Evolutionary conservation across 2,329 filamentous ascomycete species (phyloP).

Genomic region (Xylaria sp.): DNA sequence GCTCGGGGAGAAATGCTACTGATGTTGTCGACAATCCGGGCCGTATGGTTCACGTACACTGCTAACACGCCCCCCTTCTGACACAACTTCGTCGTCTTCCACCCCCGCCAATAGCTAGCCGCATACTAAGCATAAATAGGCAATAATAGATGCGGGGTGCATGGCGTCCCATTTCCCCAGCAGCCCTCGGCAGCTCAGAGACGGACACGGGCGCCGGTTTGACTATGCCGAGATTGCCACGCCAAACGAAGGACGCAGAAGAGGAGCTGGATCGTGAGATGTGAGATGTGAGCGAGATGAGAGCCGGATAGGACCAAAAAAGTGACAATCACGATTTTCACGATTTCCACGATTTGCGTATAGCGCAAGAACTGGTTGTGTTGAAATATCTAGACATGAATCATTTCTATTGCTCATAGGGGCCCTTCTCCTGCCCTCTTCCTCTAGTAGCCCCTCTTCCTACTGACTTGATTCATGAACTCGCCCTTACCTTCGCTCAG

Average conservation of each 20-base stretch:
- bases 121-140: too few relatives aligned
- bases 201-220: too few relatives aligned
- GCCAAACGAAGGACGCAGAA: neutral
- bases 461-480: conserved; percentile 41
- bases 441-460: conserved; percentile 39
- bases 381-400: neutral
- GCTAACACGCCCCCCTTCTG: too few relatives aligned
- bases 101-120: too few relatives aligned
- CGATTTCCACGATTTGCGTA: neutral
- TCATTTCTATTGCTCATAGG: neutral
- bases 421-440: neutral
- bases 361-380: too few relatives aligned
- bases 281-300: neutral
- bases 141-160: neutral
- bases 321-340: neutral
- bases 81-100: too few relatives aligned
- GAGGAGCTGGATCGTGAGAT: neutral
- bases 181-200: too few relatives aligned
- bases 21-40: too few relatives aligned
- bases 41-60: too few relatives aligned
- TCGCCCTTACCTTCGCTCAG: conserved; percentile 37
- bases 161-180: neutral
- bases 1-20: too few relatives aligned
- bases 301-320: too few relatives aligned
- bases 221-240: too few relatives aligned